Percentiles rank a stretch among this genome's conserved stretches.
These are phyloP conservation scores for Boletus sensibilis DNA, from an alignment of 768 basidiomycete species.

Conservation along the genomic window DNA sequence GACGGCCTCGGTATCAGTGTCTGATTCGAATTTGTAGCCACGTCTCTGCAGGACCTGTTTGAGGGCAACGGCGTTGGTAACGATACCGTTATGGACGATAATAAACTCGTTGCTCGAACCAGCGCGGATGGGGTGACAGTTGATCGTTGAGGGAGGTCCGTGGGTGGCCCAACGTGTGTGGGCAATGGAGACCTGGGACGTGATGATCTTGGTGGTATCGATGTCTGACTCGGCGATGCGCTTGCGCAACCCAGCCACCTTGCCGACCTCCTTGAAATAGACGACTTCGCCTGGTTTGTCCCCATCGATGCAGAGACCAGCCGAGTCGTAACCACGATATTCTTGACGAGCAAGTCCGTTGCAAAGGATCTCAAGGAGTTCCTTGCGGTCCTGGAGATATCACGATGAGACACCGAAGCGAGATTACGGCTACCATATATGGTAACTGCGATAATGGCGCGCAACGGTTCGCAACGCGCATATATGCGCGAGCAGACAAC, in stretches of 20 bases:
- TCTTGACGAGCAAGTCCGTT: conserved; percentile 93
- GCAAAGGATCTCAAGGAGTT: conserved; percentile 86
- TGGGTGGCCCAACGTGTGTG: conserved; percentile 99
- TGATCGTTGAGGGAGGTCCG: conserved; percentile 80
- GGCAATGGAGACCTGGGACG: conserved; percentile 93
- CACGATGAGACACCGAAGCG: conserved; percentile 11
- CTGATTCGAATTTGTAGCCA: conserved; percentile 90
- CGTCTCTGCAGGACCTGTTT: conserved; percentile 92
- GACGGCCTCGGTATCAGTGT: conserved; percentile 97
- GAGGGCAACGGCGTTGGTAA: conserved; percentile 90
- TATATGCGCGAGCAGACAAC: conserved; percentile 8
- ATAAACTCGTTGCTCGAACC: conserved; percentile 82
- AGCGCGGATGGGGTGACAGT: conserved; percentile 94
- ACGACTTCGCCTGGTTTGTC: conserved; percentile 74
- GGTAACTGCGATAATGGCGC: conserved; percentile 8
- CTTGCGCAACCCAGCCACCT: conserved; percentile 90
- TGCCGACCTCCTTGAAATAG: conserved; percentile 98
- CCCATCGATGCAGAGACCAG: conserved; percentile 87
- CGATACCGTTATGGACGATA: conserved; percentile 98
- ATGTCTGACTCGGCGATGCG: conserved; percentile 71
- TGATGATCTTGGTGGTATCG: conserved; percentile 72
- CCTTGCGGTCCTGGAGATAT: conserved; percentile 69
- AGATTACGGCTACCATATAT: conserved; percentile 19
- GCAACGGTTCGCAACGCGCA: not conserved
- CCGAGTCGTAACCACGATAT: conserved; percentile 98